Evolutionary conservation across 2,329 filamentous ascomycete species (phyloP).

Genomic region (Sporothrix protearum): DNA sequence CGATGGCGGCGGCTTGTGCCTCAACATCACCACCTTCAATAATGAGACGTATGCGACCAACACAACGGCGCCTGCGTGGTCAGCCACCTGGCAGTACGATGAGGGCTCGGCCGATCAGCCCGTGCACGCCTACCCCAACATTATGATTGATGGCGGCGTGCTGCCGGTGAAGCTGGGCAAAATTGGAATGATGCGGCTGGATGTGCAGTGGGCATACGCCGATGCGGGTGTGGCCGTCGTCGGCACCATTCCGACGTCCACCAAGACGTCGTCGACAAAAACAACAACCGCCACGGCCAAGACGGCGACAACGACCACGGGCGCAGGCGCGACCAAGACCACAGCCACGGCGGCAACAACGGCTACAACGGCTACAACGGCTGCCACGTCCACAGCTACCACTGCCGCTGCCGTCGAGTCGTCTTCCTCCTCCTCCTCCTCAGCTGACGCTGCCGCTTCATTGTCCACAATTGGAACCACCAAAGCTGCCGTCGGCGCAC

Average conservation of each 20-base stretch:
- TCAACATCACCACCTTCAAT: constrained; percentile 47
- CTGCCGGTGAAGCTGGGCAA: constrained; percentile 40
- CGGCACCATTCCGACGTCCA: constrained; percentile 48
- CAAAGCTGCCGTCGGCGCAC: constrained; percentile 33
- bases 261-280: constrained; percentile 28
- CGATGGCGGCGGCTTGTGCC: constrained; percentile 33
- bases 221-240: constrained; percentile 41
- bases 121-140: constrained; percentile 55
- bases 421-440: neutral
- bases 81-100: constrained; percentile 51
- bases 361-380: constrained; percentile 32
- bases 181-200: constrained; percentile 42
- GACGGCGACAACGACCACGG: neutral
- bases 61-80: constrained; percentile 47
- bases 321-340: no score
- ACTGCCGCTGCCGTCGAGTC: neutral
- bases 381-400: constrained; percentile 57
- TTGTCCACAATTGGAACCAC: neutral
- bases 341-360: neutral
- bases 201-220: constrained; percentile 48
- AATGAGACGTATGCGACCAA: constrained; percentile 50
- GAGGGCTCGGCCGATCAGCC: constrained; percentile 40
- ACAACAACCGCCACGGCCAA: neutral
- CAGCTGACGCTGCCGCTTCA: constrained; percentile 48
- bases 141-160: constrained; percentile 43